Evolutionary conservation across 2,329 filamentous ascomycete species (phyloP), one percentile per base, ranked within the genome.

Genomic region (Plenodomus tracheiphilus): DNA sequence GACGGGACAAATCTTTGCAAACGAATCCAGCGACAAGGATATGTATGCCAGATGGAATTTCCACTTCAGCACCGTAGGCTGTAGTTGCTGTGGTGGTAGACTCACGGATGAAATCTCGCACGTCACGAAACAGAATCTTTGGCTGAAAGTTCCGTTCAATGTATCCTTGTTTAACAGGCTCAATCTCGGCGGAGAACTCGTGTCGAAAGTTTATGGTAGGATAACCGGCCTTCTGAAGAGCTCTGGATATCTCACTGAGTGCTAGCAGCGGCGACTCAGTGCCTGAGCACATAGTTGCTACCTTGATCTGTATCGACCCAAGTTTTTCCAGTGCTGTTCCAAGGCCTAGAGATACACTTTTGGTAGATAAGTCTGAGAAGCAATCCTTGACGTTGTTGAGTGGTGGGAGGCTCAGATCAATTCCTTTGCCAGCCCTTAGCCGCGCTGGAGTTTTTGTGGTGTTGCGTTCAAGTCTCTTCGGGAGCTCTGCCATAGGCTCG

Each of bases 241-340:
- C 53, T 64, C 65, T 39, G 0, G 61, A 61, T 1, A 90, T 71
- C 66, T 85, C 74, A 13, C 83, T 73, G 13, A 91, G 64, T 0
- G 85, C 85, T 1, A 91, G 75, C 2, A 93, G 72, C 0, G 89
- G 89, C 4, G 84, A 84, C 58, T 93, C 89, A 0, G 89, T 92
- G 0, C 89, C 89, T 1, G 88, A 91, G 65, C 88, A 92, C 75
- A 91, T 83, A 0, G 89, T 93, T 0, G 80, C 87, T 20, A 91
- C 75, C 8, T 78, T 71, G 0, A 87, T 58, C 4, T 74, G 62
- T 6, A 74, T 64, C 2, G 63, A 62, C 8, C 68, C 60, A 1
- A 78, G 55, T 41, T 69, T 56, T 2, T 64, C 21, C 1, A 78
- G 36, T 1, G 74, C 67, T 42, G 74, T 47, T 22, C 61, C 42